Evolutionary conservation across 208 protist genomes (phyloP).

Genomic region (Trypanosoma scelopori): DNA sequence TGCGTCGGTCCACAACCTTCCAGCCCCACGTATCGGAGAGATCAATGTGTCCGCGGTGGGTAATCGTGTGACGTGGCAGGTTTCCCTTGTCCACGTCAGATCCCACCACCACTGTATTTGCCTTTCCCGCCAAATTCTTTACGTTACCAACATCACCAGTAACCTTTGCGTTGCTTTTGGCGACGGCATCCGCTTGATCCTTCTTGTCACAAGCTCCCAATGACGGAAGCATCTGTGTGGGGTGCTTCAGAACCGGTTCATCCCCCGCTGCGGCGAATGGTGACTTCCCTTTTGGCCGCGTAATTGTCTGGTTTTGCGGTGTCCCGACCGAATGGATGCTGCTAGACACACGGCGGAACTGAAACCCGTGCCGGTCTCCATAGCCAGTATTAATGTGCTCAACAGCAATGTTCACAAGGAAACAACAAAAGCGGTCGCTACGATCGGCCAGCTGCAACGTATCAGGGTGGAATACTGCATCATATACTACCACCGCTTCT

Average conservation of each 20-base stretch:
- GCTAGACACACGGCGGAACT: conserved; percentile 63
- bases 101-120: neutral
- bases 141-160: neutral
- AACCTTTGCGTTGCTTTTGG: neutral
- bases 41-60: conserved; percentile 77
- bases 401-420: conserved; percentile 91
- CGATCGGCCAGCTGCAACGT: conserved; percentile 71
- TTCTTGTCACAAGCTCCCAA: neutral
- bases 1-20: conserved; percentile 65
- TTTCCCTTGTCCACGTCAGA: conserved; percentile 9
- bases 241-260: conserved; percentile 49
- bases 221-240: conserved; percentile 38
- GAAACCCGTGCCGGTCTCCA: conserved; percentile 71
- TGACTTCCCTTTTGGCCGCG: conserved; percentile 36
- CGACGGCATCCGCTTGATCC: neutral
- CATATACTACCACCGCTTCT: conserved; percentile 60
- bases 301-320: conserved; percentile 85
- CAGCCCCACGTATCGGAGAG: conserved; percentile 79
- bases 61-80: conserved; percentile 67
- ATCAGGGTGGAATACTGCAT: conserved; percentile 86
- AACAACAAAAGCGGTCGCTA: conserved; percentile 83
- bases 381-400: conserved; percentile 91
- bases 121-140: neutral
- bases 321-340: conserved; percentile 57
- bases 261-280: conserved; percentile 50